Conservation (phyloP, 495 filamentous ascomycete species). For the Hypoxylon subgilvum region DNA sequence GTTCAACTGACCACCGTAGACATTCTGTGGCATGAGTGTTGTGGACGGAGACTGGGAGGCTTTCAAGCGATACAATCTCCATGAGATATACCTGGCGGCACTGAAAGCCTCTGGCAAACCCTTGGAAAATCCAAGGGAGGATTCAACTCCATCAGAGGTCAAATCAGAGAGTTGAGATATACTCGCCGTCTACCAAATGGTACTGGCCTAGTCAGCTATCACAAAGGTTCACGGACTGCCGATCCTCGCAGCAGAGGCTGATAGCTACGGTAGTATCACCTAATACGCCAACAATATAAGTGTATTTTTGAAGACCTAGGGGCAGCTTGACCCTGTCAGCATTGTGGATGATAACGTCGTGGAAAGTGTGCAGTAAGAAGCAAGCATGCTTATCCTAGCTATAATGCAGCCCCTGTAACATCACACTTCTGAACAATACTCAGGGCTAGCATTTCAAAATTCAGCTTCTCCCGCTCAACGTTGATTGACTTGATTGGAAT, state of each 20-base stretch:
- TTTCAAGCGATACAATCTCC: constrained; percentile 55
- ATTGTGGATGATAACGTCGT: too few relatives aligned
- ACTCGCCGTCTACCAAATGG: not conserved
- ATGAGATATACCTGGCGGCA: constrained; percentile 50
- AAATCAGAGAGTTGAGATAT: not conserved
- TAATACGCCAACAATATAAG: too few relatives aligned
- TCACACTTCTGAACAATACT: too few relatives aligned
- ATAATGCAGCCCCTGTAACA: too few relatives aligned
- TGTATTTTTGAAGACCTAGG: too few relatives aligned
- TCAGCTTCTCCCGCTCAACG: too few relatives aligned
- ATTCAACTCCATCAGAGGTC: not conserved
- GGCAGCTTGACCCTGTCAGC: too few relatives aligned
- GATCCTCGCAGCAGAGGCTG: too few relatives aligned
- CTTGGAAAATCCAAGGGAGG: constrained; percentile 3
- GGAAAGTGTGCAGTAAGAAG: too few relatives aligned
- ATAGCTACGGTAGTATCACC: not conserved
- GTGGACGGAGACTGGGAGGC: constrained; percentile 59
- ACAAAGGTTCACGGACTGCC: not conserved
- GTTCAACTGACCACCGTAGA: constrained; percentile 40
- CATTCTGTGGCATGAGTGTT: constrained; percentile 54
- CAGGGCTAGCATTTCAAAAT: too few relatives aligned
- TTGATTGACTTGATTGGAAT: too few relatives aligned
- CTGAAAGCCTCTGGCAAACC: constrained; percentile 24
- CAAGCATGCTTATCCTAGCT: too few relatives aligned
- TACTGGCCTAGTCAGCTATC: not conserved